Percentiles rank a stretch among this genome's conserved stretches.
These are phyloP conservation scores for Chrysosporium queenslandicum DNA, from an alignment of 2,329 filamentous ascomycete genomes.

Conservation along the genomic window DNA sequence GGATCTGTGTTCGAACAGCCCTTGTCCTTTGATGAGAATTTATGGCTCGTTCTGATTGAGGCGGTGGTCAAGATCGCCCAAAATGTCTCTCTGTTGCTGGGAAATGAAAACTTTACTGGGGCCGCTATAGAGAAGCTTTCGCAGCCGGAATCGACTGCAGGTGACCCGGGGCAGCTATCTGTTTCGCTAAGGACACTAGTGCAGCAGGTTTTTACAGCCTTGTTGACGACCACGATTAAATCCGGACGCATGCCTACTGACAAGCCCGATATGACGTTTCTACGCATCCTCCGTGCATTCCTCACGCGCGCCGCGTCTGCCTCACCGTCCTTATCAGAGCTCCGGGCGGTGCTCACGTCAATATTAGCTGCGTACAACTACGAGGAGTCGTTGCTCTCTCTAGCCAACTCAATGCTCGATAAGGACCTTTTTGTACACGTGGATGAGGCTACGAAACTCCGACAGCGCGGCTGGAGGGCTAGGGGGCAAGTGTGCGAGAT, in stretches of 20 bases:
- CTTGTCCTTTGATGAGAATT: constrained; percentile 50
- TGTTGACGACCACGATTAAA: constrained; percentile 53
- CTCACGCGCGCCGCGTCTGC: constrained; percentile 68
- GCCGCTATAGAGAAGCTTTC: neutral
- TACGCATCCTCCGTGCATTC: constrained; percentile 81
- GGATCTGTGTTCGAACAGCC: constrained; percentile 44
- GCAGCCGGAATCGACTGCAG: neutral
- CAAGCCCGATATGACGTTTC: constrained; percentile 60
- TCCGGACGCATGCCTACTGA: constrained; percentile 24
- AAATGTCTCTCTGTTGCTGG: constrained; percentile 40
- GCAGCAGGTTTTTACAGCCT: constrained; percentile 79
- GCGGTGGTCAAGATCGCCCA: constrained; percentile 52
- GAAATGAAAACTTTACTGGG: constrained; percentile 1
- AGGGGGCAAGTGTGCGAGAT: constrained; percentile 77
- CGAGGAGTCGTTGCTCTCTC: constrained; percentile 74
- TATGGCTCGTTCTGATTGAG: constrained; percentile 59
- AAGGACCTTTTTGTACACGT: constrained; percentile 82
- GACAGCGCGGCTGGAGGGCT: constrained; percentile 82
- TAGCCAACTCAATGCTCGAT: constrained; percentile 79
- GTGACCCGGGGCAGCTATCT: constrained; percentile 43
- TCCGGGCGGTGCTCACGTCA: constrained; percentile 72
- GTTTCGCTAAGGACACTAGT: constrained; percentile 65
- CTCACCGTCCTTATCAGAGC: constrained; percentile 76
- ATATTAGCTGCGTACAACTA: constrained; percentile 95
- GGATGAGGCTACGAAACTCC: constrained; percentile 58